Conservation (phyloP, 129 eudicot genomes). For the Flaveria bidentis region DNA sequence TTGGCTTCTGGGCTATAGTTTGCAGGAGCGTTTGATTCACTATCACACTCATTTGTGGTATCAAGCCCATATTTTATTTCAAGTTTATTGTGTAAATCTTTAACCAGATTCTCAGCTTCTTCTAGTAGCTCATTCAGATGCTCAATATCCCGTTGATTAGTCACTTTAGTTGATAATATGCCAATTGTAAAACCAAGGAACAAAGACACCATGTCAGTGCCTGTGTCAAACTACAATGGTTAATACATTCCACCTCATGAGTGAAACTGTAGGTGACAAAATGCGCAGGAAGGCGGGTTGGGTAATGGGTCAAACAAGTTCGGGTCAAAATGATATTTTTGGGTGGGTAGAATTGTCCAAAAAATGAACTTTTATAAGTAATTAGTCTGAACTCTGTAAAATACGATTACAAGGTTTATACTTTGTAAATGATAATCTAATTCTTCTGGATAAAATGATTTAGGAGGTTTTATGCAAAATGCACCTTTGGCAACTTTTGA, state of each 20-base stretch:
- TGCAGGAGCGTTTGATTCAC: slow-evolving; percentile 29
- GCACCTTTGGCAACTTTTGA: background rate
- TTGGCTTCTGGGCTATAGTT: slow-evolving; percentile 30
- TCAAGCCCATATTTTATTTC: slow-evolving; percentile 59
- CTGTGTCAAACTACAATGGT: slow-evolving; percentile 14
- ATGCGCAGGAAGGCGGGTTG: background rate
- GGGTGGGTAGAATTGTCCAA: background rate
- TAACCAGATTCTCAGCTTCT: slow-evolving; percentile 60
- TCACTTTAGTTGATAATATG: slow-evolving; percentile 37
- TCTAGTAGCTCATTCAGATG: slow-evolving; percentile 54
- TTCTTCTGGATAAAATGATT: background rate
- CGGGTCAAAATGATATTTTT: too few relatives aligned
- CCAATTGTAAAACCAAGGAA: slow-evolving; percentile 64
- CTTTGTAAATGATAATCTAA: background rate
- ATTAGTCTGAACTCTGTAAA: background rate
- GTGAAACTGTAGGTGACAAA: background rate
- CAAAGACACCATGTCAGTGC: slow-evolving; percentile 44
- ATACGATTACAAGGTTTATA: background rate
- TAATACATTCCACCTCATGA: background rate
- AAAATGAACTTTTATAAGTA: background rate
- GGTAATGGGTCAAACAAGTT: background rate
- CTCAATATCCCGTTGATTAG: slow-evolving; percentile 46
- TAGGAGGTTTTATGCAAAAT: background rate
- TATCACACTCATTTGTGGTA: slow-evolving; percentile 46
- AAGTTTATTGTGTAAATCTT: slow-evolving; percentile 69